phyloP scores from a whole-genome alignment of 495 filamentous ascomycete species.

The Annulohypoxylon moriforme region DNA sequence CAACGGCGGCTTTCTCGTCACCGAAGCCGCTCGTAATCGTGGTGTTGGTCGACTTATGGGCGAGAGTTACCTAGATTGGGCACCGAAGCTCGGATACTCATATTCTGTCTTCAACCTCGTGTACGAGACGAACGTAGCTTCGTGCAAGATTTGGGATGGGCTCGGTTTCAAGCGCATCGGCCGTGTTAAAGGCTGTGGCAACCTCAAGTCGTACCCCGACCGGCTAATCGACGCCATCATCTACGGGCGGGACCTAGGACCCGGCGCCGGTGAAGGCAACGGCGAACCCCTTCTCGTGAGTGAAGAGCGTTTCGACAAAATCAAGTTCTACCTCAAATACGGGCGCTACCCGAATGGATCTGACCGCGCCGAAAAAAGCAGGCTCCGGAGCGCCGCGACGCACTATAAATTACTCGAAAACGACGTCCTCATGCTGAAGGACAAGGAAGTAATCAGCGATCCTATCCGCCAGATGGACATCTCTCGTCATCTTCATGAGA shows the following conservation, averaged over 20 bases:
- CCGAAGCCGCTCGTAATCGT: conserved; percentile 85
- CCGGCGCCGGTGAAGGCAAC: conserved; percentile 50
- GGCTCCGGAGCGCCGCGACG: conserved; percentile 90
- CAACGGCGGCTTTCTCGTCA: conserved; percentile 95
- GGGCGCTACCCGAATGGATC: conserved; percentile 93
- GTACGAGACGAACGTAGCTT: conserved; percentile 96
- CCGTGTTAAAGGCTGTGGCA: conserved; percentile 86
- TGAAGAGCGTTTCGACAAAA: conserved; percentile 98
- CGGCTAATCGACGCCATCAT: conserved; percentile 94
- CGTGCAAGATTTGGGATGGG: conserved; percentile 94
- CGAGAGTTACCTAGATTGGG: conserved; percentile 94
- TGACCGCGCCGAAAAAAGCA: conserved; percentile 94
- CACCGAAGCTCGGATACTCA: conserved; percentile 90
- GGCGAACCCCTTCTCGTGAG: conserved; percentile 86
- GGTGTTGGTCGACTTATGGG: conserved; percentile 95
- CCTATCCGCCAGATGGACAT: conserved; percentile 93
- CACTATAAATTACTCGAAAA: conserved; percentile 89
- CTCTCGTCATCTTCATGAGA: conserved; percentile 76
- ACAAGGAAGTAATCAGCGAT: conserved; percentile 96
- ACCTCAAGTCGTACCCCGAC: conserved; percentile 81
- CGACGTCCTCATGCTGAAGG: conserved; percentile 93
- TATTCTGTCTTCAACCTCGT: conserved; percentile 99
- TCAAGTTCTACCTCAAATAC: conserved; percentile 95
- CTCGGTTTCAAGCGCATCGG: conserved; percentile 99
- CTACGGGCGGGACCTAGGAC: conserved; percentile 83